These are phyloP conservation scores for Cladosporium colombiae DNA, from an alignment of 2,329 filamentous ascomycete genomes.

Conservation along the genomic window DNA sequence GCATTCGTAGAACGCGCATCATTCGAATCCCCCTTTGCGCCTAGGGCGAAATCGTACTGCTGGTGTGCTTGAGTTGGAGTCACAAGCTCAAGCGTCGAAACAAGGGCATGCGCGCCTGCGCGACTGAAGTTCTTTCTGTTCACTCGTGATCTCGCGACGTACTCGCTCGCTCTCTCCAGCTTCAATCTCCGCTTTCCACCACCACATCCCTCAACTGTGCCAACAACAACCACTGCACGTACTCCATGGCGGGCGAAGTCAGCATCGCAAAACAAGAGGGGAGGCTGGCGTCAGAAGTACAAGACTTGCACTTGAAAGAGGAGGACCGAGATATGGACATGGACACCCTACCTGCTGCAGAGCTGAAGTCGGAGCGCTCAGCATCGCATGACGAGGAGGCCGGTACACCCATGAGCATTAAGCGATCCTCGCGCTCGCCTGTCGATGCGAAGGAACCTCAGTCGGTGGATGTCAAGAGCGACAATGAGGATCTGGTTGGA, in stretches of 20 bases:
- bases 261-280: conserved; percentile 35
- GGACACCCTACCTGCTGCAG: conserved; percentile 30
- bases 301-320: conserved; percentile 49
- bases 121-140: background rate
- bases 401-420: conserved; percentile 17
- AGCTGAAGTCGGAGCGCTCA: conserved; percentile 30
- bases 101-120: conserved; percentile 14
- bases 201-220: conserved; percentile 18
- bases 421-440: conserved; percentile 32
- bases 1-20: conserved; percentile 12
- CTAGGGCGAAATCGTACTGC: background rate
- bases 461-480: conserved; percentile 42
- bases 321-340: conserved; percentile 34
- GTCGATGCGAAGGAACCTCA: conserved; percentile 31
- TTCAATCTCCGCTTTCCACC: conserved; percentile 25
- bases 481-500: conserved; percentile 57
- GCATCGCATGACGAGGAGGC: conserved; percentile 17
- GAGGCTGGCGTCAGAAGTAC: conserved; percentile 45
- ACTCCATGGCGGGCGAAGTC: conserved; percentile 43
- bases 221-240: conserved; percentile 21
- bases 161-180: conserved; percentile 6
- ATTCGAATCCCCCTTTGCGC: background rate
- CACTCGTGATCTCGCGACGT: conserved; percentile 23
- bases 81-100: background rate
- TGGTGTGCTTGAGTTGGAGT: background rate